A percentile compares a stretch with the other conserved stretches of the same genome.
Conservation (phyloP, 176 grass and related monocot species). For the Carex cristatella region DNA sequence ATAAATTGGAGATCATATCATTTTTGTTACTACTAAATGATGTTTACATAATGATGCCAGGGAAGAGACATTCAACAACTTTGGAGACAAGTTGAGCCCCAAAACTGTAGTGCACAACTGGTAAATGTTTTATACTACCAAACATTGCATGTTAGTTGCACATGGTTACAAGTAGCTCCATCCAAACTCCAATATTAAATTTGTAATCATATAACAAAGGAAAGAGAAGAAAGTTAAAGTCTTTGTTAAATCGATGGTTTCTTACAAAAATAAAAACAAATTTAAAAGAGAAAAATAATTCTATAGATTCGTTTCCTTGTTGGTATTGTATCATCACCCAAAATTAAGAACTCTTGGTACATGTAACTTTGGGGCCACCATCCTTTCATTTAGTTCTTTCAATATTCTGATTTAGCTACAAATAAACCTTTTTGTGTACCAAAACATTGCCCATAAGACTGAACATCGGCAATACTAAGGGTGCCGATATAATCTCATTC, state of each 20-base stretch:
- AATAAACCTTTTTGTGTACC: not conserved
- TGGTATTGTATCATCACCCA: not conserved
- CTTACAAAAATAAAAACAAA: not conserved
- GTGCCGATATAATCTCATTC: not conserved
- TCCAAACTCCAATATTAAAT: not conserved
- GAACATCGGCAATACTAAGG: not conserved
- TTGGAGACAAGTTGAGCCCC: conserved; percentile 67
- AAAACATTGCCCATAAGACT: not conserved
- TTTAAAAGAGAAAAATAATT: not conserved
- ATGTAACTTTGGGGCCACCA: not conserved
- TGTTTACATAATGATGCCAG: conserved; percentile 23
- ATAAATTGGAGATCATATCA: not conserved
- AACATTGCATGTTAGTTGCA: not conserved
- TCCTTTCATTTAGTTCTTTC: not conserved
- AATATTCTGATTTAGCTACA: not conserved
- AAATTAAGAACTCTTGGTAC: not conserved
- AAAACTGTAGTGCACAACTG: conserved; percentile 94
- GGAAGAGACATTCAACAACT: conserved; percentile 95
- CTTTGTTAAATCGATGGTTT: not conserved
- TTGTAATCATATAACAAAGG: not conserved
- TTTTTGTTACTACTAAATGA: not conserved
- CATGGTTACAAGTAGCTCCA: not conserved
- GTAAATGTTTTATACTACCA: conserved; percentile 38
- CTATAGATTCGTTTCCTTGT: not conserved
- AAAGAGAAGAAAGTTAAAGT: not conserved